phyloP scores from a whole-genome alignment of 169 alveolate species.

The Neospora caninum region DNA sequence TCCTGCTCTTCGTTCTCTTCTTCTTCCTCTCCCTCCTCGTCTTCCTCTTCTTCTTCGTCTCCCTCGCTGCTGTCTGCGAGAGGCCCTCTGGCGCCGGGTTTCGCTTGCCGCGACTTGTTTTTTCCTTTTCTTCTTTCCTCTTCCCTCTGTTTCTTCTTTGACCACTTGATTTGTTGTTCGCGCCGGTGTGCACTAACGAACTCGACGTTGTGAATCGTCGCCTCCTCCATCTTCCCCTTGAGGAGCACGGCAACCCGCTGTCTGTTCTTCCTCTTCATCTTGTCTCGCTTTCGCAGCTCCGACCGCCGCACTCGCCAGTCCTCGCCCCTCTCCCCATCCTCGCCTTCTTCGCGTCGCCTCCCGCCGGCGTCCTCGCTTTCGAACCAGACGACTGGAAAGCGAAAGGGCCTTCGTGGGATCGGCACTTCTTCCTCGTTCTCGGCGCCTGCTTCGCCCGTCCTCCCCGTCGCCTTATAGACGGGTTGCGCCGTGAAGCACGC shows the following conservation, averaged over 20 bases:
- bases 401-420: background rate
- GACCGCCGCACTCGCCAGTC: background rate
- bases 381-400: background rate
- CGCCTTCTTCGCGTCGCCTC: background rate
- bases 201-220: slow-evolving; percentile 56
- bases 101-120: background rate
- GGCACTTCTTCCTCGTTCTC: background rate
- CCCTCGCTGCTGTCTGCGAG: background rate
- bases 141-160: background rate
- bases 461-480: background rate
- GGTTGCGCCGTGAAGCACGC: background rate
- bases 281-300: background rate
- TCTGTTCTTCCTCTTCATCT: slow-evolving; percentile 33
- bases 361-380: background rate
- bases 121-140: background rate
- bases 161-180: slow-evolving; percentile 39
- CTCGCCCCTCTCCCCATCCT: background rate
- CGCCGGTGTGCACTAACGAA: slow-evolving; percentile 57
- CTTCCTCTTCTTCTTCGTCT: background rate
- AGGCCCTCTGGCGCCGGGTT: background rate
- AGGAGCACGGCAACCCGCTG: slow-evolving; percentile 46
- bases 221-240: slow-evolving; percentile 56
- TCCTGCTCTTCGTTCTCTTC: background rate
- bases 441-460: background rate
- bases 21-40: background rate